Percentiles rank a stretch among this genome's conserved stretches.
These are phyloP conservation scores for Paracorniculantispora psalliotae DNA, from an alignment of 2,329 filamentous ascomycete genomes.

Conservation along the genomic window DNA sequence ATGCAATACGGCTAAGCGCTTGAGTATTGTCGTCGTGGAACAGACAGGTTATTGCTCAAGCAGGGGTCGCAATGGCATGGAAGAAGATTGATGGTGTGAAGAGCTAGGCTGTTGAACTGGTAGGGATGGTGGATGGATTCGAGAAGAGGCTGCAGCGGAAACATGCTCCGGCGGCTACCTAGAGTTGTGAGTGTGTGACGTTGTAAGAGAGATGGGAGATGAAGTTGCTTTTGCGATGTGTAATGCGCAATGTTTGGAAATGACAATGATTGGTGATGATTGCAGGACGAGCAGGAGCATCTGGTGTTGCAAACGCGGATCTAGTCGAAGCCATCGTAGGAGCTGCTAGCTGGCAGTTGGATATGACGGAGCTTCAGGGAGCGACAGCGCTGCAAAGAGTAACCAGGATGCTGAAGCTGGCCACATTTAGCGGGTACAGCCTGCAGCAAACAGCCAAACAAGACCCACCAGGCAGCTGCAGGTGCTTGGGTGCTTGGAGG, in stretches of 20 bases:
- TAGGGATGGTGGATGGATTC: neutral
- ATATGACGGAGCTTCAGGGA: neutral
- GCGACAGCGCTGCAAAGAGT: neutral
- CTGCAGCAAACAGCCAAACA: neutral
- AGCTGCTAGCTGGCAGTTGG: too few relatives aligned
- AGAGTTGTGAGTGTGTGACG: neutral
- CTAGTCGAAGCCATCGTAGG: neutral
- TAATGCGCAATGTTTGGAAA: too few relatives aligned
- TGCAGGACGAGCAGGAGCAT: neutral
- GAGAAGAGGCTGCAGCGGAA: neutral
- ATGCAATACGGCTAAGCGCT: neutral
- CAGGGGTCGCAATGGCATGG: neutral
- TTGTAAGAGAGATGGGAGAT: neutral
- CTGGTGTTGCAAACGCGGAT: neutral
- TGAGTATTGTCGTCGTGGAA: neutral
- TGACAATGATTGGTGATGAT: neutral
- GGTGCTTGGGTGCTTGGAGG: neutral
- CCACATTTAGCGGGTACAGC: neutral
- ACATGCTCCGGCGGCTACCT: neutral
- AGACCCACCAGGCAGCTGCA: neutral
- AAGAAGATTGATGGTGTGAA: neutral
- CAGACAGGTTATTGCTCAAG: neutral
- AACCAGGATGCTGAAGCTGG: neutral
- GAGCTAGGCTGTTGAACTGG: neutral
- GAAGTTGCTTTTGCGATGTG: too few relatives aligned